Percentiles rank a stretch among this genome's conserved stretches.
Evolutionary conservation across 2,329 filamentous ascomycete species (phyloP).

Genomic region (Xylariaceae sp.): DNA sequence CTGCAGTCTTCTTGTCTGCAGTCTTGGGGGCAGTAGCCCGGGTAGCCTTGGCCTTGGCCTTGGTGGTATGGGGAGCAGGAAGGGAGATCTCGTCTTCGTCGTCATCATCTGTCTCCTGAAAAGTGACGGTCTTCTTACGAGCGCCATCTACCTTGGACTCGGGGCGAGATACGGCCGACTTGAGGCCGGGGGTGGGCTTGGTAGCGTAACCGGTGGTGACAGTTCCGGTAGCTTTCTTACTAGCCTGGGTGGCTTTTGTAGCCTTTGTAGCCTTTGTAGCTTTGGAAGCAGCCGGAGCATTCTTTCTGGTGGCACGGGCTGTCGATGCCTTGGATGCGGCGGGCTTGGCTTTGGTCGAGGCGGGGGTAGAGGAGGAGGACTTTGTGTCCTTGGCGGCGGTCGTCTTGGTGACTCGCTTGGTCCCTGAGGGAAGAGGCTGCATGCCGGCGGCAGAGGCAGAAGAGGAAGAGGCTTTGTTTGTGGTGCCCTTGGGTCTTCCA

Average conservation of each 20-base stretch:
- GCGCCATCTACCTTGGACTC: constrained; percentile 20
- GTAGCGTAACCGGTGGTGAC: constrained; percentile 34
- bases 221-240: constrained; percentile 36
- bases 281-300: constrained; percentile 24
- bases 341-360: background rate
- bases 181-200: constrained; percentile 36
- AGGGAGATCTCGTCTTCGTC: constrained; percentile 60
- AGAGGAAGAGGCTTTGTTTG: background rate
- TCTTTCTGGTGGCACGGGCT: background rate
- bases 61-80: constrained; percentile 36
- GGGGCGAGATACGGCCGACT: constrained; percentile 39
- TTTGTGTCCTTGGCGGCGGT: background rate
- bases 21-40: no score
- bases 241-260: constrained; percentile 37
- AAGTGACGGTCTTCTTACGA: constrained; percentile 60
- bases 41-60: constrained; percentile 32
- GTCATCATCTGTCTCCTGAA: constrained; percentile 48
- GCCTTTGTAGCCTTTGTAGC: constrained; percentile 25
- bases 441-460: background rate
- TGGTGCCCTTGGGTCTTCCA: background rate
- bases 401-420: background rate
- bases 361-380: background rate
- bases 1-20: constrained; percentile 28
- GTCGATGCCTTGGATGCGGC: background rate
- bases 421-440: no score